Evolutionary conservation across 768 basidiomycete genomes (phyloP).

Genomic region (Tylopilus plumbeoviolaceoides): DNA sequence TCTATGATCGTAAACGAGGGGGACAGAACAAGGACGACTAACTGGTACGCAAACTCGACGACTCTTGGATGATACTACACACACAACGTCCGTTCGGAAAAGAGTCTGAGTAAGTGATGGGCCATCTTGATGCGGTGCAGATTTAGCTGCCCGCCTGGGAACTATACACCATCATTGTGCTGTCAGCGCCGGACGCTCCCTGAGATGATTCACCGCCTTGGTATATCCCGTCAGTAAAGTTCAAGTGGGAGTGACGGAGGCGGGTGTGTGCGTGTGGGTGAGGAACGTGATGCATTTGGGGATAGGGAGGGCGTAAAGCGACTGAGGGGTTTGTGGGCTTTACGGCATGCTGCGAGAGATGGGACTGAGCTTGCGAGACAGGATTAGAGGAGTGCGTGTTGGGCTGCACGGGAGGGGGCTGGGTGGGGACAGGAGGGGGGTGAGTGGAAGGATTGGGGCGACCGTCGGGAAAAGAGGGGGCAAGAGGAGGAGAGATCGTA

Average conservation of each 20-base stretch:
- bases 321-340: conserved; percentile 39
- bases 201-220: conserved; percentile 27
- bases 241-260: conserved; percentile 58
- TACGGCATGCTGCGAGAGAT: conserved; percentile 23
- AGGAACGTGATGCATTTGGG: conserved; percentile 77
- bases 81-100: conserved; percentile 2
- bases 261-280: conserved; percentile 77
- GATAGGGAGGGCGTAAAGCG: conserved; percentile 56
- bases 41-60: conserved; percentile 17
- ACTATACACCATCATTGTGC: conserved; percentile 49
- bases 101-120: neutral
- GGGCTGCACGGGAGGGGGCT: conserved; percentile 22
- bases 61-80: conserved; percentile 7
- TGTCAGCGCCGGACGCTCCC: conserved; percentile 28
- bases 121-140: neutral
- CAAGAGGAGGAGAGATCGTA: conserved; percentile 15
- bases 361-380: conserved; percentile 11
- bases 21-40: conserved; percentile 19
- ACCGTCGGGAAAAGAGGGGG: conserved; percentile 19
- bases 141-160: conserved; percentile 30
- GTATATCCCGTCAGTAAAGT: conserved; percentile 40
- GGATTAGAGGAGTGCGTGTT: conserved; percentile 19
- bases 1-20: conserved; percentile 21
- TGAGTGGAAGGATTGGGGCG: conserved; percentile 12
- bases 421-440: conserved; percentile 16